phyloP scores from a whole-genome alignment of 2,329 filamentous ascomycete species.

The Aspergillus glaucus region DNA sequence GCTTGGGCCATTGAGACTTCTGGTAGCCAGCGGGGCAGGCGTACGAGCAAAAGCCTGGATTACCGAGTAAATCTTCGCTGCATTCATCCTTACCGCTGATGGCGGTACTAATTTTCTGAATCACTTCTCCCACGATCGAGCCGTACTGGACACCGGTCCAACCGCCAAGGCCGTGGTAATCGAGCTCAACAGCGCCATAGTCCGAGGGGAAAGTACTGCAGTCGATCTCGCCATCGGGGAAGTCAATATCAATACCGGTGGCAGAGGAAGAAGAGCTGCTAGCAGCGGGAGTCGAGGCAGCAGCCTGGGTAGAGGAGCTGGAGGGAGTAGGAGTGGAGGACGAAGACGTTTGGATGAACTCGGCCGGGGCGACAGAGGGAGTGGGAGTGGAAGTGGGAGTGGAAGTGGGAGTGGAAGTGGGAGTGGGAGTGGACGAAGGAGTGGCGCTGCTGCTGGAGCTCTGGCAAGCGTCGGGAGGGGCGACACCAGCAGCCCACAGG shows the following conservation, averaged over 20 bases:
- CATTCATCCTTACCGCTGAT: slow-evolving; percentile 20
- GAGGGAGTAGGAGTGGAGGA: slow-evolving; percentile 13
- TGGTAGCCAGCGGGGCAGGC: slow-evolving; percentile 86
- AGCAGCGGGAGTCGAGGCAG: slow-evolving; percentile 7
- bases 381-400: slow-evolving; percentile 22
- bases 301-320: slow-evolving; percentile 10
- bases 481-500: slow-evolving; percentile 59
- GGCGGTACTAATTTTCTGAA: slow-evolving; percentile 61
- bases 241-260: slow-evolving; percentile 58
- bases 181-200: slow-evolving; percentile 69
- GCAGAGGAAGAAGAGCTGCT: slow-evolving; percentile 25
- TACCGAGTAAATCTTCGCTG: too few species aligned
- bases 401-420: slow-evolving; percentile 17
- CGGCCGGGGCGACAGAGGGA: slow-evolving; percentile 29
- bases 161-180: slow-evolving; percentile 64
- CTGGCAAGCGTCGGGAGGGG: slow-evolving; percentile 49
- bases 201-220: slow-evolving; percentile 70
- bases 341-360: slow-evolving; percentile 48
- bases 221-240: slow-evolving; percentile 66
- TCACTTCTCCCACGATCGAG: slow-evolving; percentile 47
- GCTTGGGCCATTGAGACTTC: slow-evolving; percentile 80
- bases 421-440: slow-evolving; percentile 30
- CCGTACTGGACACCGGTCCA: slow-evolving; percentile 73
- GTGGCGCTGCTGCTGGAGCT: slow-evolving; percentile 17
- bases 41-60: slow-evolving; percentile 58